phyloP scores from a whole-genome alignment of 75 land plant genomes.

The Pinus tabuliformis region DNA sequence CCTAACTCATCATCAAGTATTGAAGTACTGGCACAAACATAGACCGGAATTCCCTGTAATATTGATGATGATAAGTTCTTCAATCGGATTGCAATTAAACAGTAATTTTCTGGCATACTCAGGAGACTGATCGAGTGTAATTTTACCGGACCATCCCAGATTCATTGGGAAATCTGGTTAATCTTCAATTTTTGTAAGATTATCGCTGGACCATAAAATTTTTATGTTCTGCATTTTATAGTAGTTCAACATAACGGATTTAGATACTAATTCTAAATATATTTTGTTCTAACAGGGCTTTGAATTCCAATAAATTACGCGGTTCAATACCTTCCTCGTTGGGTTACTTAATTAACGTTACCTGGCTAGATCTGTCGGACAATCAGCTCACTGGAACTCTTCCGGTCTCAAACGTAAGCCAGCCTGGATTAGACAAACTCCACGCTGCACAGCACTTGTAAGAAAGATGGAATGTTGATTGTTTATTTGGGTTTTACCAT shows the following conservation, averaged over 20 bases:
- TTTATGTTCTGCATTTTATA: not conserved
- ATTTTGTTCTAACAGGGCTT: conserved; percentile 5
- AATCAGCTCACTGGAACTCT: conserved; percentile 51
- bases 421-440: conserved; percentile 55
- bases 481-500: too few relatives aligned
- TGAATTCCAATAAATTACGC: conserved; percentile 54
- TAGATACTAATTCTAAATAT: not conserved
- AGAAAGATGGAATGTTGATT: conserved; percentile 13
- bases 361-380: conserved; percentile 71
- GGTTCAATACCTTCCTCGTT: conserved; percentile 67
- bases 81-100: not conserved
- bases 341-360: conserved; percentile 42
- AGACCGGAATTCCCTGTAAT: not conserved
- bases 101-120: not conserved
- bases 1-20: not conserved
- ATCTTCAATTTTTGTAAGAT: conserved; percentile 2
- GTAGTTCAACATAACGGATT: not conserved
- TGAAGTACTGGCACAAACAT: not conserved
- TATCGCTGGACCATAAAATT: not conserved
- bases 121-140: conserved; percentile 1
- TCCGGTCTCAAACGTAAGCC: conserved; percentile 44
- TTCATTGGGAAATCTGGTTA: not conserved
- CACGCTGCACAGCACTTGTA: conserved; percentile 60
- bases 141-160: not conserved
- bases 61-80: not conserved